phyloP scores from a whole-genome alignment of 1,284 basidiomycete genomes.

The Anthracocystis setariae region DNA sequence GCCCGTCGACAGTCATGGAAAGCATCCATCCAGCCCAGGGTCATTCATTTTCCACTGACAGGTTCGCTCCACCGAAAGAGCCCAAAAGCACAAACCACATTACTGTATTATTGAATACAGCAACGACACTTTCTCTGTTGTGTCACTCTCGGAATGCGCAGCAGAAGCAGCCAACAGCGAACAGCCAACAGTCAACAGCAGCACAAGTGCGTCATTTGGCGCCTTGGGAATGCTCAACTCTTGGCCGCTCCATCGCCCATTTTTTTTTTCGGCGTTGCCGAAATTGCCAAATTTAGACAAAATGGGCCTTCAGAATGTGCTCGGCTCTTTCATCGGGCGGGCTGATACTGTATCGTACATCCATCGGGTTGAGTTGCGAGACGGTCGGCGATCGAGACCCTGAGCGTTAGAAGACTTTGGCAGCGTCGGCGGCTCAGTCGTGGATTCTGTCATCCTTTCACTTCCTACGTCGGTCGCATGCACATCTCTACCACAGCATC shows the following conservation, averaged over 20 bases:
- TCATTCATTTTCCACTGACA: neutral
- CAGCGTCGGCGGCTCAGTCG: too few relatives aligned
- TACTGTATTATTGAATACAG: neutral
- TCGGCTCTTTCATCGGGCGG: too few relatives aligned
- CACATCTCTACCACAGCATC: too few relatives aligned
- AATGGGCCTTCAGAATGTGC: too few relatives aligned
- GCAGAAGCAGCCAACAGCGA: conserved; percentile 7
- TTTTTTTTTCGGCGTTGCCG: conserved; percentile 8
- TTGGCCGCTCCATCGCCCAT: neutral
- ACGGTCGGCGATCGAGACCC: neutral
- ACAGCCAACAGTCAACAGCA: conserved; percentile 2
- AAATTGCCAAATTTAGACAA: conserved; percentile 5
- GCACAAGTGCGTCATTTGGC: conserved; percentile 38
- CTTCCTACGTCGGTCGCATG: too few relatives aligned
- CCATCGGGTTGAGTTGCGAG: neutral
- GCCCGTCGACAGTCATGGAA: neutral
- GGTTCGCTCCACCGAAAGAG: too few relatives aligned
- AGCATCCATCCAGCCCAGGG: neutral
- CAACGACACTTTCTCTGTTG: conserved; percentile 1
- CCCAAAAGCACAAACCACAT: too few relatives aligned
- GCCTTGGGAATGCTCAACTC: conserved; percentile 17
- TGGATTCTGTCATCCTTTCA: too few relatives aligned
- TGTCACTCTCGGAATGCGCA: conserved; percentile 1
- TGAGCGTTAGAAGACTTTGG: too few relatives aligned
- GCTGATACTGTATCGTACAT: too few relatives aligned